A percentile compares a stretch with the other conserved stretches of the same genome.
phyloP scores from a whole-genome alignment of 2,329 filamentous ascomycete species.

The Aureobasidium sp. region DNA sequence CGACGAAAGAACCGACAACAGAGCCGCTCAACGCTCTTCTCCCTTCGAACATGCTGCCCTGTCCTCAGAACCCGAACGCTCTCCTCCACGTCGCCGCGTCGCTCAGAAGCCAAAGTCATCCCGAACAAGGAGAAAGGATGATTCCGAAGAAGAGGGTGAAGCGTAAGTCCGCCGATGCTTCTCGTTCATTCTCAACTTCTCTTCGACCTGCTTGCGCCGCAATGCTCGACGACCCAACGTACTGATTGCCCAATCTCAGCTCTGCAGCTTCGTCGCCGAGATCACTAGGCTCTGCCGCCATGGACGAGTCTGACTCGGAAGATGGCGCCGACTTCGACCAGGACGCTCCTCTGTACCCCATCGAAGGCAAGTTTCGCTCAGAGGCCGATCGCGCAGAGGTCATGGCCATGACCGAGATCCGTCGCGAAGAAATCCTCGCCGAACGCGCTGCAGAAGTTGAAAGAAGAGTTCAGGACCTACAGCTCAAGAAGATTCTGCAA shows the following conservation, averaged over 20 bases:
- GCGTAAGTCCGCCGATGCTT: conserved; percentile 55
- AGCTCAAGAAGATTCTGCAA: conserved; percentile 71
- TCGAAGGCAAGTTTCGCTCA: conserved; percentile 73
- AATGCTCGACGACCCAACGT: conserved; percentile 12
- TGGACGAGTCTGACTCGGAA: conserved; percentile 81
- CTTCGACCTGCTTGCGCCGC: conserved; percentile 16
- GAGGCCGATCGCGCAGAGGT: conserved; percentile 54
- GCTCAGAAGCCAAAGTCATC: conserved; percentile 40
- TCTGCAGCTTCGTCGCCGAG: conserved; percentile 61
- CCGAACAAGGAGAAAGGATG: conserved; percentile 42
- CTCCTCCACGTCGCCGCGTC: conserved; percentile 35
- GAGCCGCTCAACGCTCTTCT: conserved; percentile 21
- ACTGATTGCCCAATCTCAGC: conserved; percentile 37
- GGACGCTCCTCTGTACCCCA: conserved; percentile 64
- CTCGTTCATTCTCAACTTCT: conserved; percentile 16
- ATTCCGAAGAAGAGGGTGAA: conserved; percentile 72
- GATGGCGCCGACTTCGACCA: conserved; percentile 46
- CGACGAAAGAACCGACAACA: conserved; percentile 36
- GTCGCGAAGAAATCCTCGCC: conserved; percentile 83
- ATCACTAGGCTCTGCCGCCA: conserved; percentile 74
- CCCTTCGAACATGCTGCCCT: conserved; percentile 3
- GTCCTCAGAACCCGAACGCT: conserved; percentile 21
- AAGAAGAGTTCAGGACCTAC: conserved; percentile 70
- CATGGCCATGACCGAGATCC: conserved; percentile 78
- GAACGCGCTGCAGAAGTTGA: conserved; percentile 80